Percentiles rank a stretch among this genome's conserved stretches.
These are phyloP conservation scores for Coniosporium tulheliwenetii DNA, from an alignment of 2,329 filamentous ascomycete species.

Conservation along the genomic window DNA sequence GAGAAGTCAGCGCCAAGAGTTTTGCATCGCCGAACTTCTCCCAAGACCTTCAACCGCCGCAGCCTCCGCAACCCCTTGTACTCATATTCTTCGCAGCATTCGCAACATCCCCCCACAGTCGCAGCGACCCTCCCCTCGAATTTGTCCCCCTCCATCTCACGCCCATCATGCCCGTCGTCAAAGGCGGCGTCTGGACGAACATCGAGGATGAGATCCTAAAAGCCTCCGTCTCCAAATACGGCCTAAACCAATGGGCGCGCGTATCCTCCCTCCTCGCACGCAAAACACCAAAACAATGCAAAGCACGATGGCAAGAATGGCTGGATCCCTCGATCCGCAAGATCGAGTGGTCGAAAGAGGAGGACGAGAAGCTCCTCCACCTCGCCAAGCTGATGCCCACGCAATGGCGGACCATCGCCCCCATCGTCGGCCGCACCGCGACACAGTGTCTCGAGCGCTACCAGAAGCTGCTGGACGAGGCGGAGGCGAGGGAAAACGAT, in stretches of 20 bases:
- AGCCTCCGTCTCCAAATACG: constrained; percentile 36
- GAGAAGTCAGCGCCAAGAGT: too few relatives aligned
- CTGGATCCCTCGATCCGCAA: constrained; percentile 95
- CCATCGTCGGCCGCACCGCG: constrained; percentile 88
- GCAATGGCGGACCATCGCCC: constrained; percentile 97
- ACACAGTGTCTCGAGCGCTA: constrained; percentile 96
- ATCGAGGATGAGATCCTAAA: constrained; percentile 93
- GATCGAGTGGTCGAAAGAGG: constrained; percentile 97
- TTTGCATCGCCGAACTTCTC: too few relatives aligned
- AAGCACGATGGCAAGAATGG: constrained; percentile 97
- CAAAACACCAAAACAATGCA: constrained; percentile 98
- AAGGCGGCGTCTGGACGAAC: constrained; percentile 54
- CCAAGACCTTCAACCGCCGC: too few relatives aligned
- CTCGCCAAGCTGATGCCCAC: constrained; percentile 97
- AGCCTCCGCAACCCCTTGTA: too few relatives aligned
- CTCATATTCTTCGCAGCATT: too few relatives aligned
- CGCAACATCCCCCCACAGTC: too few relatives aligned
- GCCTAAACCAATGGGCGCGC: constrained; percentile 71
- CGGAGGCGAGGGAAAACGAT: constrained; percentile 72
- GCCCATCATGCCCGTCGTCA: constrained; percentile 45
- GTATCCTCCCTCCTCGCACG: constrained; percentile 92
- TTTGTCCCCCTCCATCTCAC: constrained; percentile 1
- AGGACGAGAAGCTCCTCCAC: constrained; percentile 93
- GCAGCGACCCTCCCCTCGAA: too few relatives aligned
- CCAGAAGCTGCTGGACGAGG: constrained; percentile 90